A percentile compares a stretch with the other conserved stretches of the same genome.
phyloP scores from a whole-genome alignment of 1,284 basidiomycete species.

The Cutaneotrichosporon sp. region DNA sequence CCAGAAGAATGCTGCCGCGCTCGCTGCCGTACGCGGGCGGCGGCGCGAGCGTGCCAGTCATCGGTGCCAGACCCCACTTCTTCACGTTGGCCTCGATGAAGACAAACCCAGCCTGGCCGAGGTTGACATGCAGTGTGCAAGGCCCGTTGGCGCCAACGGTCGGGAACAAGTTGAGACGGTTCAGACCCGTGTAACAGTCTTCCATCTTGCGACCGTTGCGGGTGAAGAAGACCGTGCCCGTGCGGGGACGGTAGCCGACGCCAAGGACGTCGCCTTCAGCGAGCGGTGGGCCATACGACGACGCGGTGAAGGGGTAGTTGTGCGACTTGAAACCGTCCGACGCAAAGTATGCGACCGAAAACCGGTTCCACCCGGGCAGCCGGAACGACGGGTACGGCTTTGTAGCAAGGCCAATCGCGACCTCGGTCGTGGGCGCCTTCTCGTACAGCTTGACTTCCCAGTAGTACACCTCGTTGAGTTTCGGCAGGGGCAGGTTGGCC shows the following conservation, averaged over 20 bases:
- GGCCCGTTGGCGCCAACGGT: constrained; percentile 90
- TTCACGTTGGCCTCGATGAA: constrained; percentile 98
- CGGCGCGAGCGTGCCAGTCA: constrained; percentile 87
- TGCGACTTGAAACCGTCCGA: constrained; percentile 90
- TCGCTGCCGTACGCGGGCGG: constrained; percentile 94
- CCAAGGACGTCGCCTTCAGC: constrained; percentile 93
- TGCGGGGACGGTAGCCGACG: constrained; percentile 84
- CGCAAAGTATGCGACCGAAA: constrained; percentile 94
- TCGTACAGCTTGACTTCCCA: constrained; percentile 99
- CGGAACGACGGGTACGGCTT: constrained; percentile 92
- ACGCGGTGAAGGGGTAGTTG: constrained; percentile 90
- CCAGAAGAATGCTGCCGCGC: constrained; percentile 84
- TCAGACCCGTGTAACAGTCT: constrained; percentile 84
- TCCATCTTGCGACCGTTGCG: constrained; percentile 91
- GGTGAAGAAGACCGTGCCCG: constrained; percentile 95
- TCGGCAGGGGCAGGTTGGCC: constrained; percentile 88
- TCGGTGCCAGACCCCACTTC: constrained; percentile 95
- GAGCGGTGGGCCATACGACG: constrained; percentile 76
- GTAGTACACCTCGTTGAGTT: constrained; percentile 95
- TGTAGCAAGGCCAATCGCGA: constrained; percentile 84
- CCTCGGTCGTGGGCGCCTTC: constrained; percentile 72
- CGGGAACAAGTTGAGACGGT: constrained; percentile 85
- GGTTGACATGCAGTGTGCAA: constrained; percentile 88
- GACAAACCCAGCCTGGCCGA: constrained; percentile 92
- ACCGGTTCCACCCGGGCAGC: constrained; percentile 77